Evolutionary conservation across 345 rosid genomes (phyloP), one percentile per base, ranked within the genome.

Genomic region (Arabis alpina): DNA sequence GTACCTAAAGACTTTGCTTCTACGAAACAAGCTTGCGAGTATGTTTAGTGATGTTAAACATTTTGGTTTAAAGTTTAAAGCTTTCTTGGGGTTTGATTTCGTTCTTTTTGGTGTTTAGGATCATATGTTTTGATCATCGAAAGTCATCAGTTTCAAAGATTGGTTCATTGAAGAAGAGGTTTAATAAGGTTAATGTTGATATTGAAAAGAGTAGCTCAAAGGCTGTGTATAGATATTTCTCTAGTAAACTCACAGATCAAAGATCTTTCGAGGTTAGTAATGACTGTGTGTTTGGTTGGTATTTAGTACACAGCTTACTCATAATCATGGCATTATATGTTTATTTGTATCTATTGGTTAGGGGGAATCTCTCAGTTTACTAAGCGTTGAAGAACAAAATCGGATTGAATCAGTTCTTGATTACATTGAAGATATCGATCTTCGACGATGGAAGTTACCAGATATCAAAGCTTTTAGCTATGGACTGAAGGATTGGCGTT

Each of bases 81-180:
- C 13, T 25, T 25, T 64, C 12, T 64, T 37, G 13, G 37, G 15
- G 19, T 67, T 40, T 27, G 15, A 3, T 66, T n/a, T 41, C 45
- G 5, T 19, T 37, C 30, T 15, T 36, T 66, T 63, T 60, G 37
- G 30, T 61, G 13, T 39, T 56, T 70, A 91, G 97, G 83, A 80
- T 89, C 55, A 77, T 87, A 53, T 86, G 88, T 7, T 91, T 91
- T 64, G 96, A 93, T 85, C 97, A 93, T 67, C 86, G 94, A 30
- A 87, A 84, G 61, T 80, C 84, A 6, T 77, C 66, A 63, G 64
- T 78, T 66, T 23, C 83, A 2, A 73, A 45, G 15, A 36, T 84
- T 67, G 54, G 69, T 7, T 74, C 73, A 10, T 10, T 23, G 2
- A 60, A 72, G 44, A 74, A 71, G 67, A 76, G 72, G 54, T 76